A percentile compares a stretch with the other conserved stretches of the same genome.
These are phyloP conservation scores for Blumeriella jaapii DNA, from an alignment of 2,329 filamentous ascomycete genomes.

Conservation along the genomic window DNA sequence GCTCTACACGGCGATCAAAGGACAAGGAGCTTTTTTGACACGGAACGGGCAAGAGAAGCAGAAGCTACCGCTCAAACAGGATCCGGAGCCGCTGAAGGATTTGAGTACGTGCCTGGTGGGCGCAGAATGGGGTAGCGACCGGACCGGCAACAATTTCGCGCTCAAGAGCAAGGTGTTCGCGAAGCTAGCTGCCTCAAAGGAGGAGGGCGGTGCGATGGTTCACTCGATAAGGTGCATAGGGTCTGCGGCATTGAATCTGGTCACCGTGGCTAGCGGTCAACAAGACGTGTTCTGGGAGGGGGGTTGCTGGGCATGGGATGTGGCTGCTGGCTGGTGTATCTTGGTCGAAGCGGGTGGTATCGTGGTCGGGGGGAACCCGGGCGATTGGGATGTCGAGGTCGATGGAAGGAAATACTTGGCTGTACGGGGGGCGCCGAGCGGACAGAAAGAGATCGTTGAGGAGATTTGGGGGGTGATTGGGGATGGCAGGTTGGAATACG, in stretches of 20 bases:
- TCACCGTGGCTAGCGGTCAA: conserved; percentile 57
- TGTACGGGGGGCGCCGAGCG: conserved; percentile 45
- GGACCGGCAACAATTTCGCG: conserved; percentile 59
- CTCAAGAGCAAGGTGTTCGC: conserved; percentile 57
- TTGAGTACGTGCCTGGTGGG: conserved; percentile 55
- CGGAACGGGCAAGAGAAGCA: conserved; percentile 29
- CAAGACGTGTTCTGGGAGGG: conserved; percentile 73
- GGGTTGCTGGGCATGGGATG: conserved; percentile 78
- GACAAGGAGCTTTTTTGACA: conserved; percentile 49
- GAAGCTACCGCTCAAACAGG: conserved; percentile 35
- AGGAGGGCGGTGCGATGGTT: conserved; percentile 62
- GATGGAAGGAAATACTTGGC: conserved; percentile 52
- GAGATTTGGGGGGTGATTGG: conserved; percentile 54
- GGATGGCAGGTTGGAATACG: conserved; percentile 40
- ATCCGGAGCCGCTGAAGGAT: conserved; percentile 44
- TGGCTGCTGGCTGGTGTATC: conserved; percentile 71
- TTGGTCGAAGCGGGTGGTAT: conserved; percentile 62
- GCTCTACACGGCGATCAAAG: conserved; percentile 58
- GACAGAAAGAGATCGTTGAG: conserved; percentile 50
- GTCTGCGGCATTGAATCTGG: conserved; percentile 64
- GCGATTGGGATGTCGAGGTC: conserved; percentile 52
- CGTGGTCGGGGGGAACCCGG: conserved; percentile 63
- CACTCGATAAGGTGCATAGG: conserved; percentile 62
- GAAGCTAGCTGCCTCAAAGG: conserved; percentile 44
- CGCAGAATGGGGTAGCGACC: conserved; percentile 62